Evolutionary conservation across 192 early-diverging fungal species (phyloP).

Genomic region (Umbelopsis sp.): DNA sequence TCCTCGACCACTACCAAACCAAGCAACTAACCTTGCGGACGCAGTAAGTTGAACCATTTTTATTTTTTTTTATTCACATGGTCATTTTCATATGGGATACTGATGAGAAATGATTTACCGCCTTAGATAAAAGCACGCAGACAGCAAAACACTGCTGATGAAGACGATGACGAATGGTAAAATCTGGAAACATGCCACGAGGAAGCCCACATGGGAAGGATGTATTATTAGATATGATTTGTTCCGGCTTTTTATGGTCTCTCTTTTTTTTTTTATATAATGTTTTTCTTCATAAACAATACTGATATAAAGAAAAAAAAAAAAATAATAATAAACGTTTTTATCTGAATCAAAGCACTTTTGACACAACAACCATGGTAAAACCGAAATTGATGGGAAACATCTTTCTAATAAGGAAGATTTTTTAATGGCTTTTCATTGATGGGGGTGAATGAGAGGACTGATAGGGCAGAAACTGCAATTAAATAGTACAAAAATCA

Average conservation of each 20-base stretch:
- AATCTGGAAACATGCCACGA: background rate
- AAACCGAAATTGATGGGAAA: no score
- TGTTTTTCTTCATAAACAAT: background rate
- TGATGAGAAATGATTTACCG: background rate
- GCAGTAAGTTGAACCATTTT: constrained; percentile 43
- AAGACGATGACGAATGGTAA: constrained; percentile 34
- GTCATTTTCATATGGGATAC: background rate
- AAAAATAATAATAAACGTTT: no score
- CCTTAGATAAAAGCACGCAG: constrained; percentile 17
- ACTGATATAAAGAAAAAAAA: background rate
- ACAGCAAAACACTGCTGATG: constrained; percentile 20
- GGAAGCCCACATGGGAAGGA: background rate
- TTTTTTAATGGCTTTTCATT: background rate
- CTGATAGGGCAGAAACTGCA: background rate
- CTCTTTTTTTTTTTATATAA: background rate
- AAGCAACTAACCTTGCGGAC: constrained; percentile 41
- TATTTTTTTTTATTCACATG: background rate
- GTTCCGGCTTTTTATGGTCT: background rate
- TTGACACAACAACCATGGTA: background rate
- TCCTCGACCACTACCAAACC: constrained; percentile 18
- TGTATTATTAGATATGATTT: constrained; percentile 8
- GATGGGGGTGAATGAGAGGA: background rate
- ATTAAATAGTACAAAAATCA: constrained; percentile 11
- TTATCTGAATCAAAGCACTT: no score
- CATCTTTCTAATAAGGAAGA: background rate